Conservation (phyloP, 139 green algal genomes). For the Limnomonas spitsbergensis region DNA sequence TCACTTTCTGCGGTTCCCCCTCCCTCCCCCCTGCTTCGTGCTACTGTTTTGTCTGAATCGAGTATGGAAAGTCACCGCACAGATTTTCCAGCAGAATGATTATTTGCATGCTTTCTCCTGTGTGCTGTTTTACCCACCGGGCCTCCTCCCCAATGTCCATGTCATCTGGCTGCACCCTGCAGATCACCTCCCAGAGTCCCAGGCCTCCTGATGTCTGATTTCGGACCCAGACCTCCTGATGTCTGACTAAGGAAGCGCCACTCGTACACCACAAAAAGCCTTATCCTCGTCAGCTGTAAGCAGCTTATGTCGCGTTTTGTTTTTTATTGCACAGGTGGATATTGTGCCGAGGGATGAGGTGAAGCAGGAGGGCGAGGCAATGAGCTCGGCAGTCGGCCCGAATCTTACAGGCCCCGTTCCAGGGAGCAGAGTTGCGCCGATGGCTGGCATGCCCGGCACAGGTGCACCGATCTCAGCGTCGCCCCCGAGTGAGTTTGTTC, state of each 20-base stretch:
- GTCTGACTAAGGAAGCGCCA: background rate
- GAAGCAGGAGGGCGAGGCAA: constrained; percentile 26
- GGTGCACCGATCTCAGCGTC: background rate
- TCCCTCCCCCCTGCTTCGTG: background rate
- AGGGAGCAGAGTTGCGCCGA: background rate
- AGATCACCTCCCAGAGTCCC: background rate
- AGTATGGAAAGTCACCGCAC: background rate
- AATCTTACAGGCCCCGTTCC: background rate
- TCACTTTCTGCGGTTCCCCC: background rate
- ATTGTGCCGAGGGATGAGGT: constrained; percentile 84
- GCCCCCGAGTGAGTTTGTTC: background rate
- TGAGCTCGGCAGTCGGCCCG: background rate
- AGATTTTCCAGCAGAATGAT: background rate
- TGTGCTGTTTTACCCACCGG: no score
- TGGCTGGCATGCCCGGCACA: background rate
- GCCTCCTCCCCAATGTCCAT: no score
- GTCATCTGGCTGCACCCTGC: no score
- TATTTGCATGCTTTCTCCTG: no score
- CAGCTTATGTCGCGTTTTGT: background rate
- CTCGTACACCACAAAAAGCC: background rate
- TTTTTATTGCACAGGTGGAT: constrained; percentile 56
- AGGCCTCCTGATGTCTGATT: background rate
- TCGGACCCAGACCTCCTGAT: background rate
- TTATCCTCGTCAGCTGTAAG: background rate
- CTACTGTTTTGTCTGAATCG: background rate